Evolutionary conservation across 2,329 filamentous ascomycete genomes (phyloP).

Genomic region (Fusarium sp.): DNA sequence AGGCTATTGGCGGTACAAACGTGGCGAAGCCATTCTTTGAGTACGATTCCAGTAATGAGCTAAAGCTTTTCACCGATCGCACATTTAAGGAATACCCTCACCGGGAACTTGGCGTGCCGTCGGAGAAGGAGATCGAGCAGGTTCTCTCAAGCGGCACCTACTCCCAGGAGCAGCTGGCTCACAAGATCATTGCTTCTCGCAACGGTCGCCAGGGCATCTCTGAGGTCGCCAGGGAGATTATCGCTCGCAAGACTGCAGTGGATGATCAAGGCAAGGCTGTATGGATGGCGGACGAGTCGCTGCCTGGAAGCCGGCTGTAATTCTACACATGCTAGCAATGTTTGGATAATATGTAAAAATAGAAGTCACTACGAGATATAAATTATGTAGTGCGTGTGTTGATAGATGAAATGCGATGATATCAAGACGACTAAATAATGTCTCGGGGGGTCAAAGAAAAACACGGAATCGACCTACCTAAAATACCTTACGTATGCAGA

Average conservation of each 20-base stretch:
- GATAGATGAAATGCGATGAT: constrained; percentile 41
- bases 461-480: no score
- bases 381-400: constrained; percentile 38
- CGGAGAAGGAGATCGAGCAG: constrained; percentile 69
- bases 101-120: constrained; percentile 75
- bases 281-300: constrained; percentile 50
- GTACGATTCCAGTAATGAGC: constrained; percentile 54
- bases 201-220: constrained; percentile 75
- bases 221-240: constrained; percentile 75
- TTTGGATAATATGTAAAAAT: constrained; percentile 43
- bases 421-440: constrained; percentile 10
- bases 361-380: constrained; percentile 35
- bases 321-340: constrained; percentile 15
- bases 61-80: constrained; percentile 70
- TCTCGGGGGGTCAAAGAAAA: no score
- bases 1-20: constrained; percentile 68
- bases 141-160: constrained; percentile 54
- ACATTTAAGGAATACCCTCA: constrained; percentile 82
- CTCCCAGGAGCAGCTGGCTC: constrained; percentile 68
- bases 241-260: constrained; percentile 69
- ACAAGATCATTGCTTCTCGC: constrained; percentile 69
- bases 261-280: constrained; percentile 56
- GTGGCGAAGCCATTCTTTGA: constrained; percentile 77
- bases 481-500: no score
- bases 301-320: constrained; percentile 50